These are phyloP conservation scores for Sarocladium kiliense DNA, from an alignment of 2,329 filamentous ascomycete genomes.

Conservation along the genomic window DNA sequence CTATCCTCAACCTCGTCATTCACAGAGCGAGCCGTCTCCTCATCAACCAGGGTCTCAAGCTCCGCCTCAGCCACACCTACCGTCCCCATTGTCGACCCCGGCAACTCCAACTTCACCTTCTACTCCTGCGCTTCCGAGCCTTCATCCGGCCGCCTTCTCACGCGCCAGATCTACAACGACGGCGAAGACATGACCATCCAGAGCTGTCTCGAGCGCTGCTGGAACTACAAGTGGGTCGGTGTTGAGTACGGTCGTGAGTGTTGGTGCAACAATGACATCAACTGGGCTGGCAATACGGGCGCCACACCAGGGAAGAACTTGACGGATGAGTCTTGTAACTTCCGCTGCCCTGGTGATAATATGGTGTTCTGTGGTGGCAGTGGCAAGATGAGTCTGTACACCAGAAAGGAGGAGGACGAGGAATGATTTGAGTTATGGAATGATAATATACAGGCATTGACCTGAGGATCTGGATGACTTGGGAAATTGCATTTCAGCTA, in stretches of 20 bases:
- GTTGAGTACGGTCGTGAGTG: slow-evolving; percentile 33
- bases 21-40: not conserved
- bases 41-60: slow-evolving; percentile 4
- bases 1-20: slow-evolving; percentile 2
- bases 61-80: slow-evolving; percentile 19
- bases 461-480: no score
- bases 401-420: slow-evolving; percentile 12
- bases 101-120: slow-evolving; percentile 32
- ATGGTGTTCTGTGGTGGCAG: slow-evolving; percentile 26
- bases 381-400: slow-evolving; percentile 26
- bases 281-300: slow-evolving; percentile 19
- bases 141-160: slow-evolving; percentile 24
- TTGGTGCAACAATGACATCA: slow-evolving; percentile 29
- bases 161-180: slow-evolving; percentile 23
- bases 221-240: slow-evolving; percentile 28
- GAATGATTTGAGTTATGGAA: not conserved
- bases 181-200: slow-evolving; percentile 27
- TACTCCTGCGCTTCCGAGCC: slow-evolving; percentile 31
- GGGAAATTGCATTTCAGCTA: not conserved
- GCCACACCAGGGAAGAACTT: slow-evolving; percentile 23
- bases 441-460: not conserved
- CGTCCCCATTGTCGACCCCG: slow-evolving; percentile 22
- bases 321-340: slow-evolving; percentile 22
- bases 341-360: slow-evolving; percentile 28
- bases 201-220: slow-evolving; percentile 26